Conservation (phyloP, 495 filamentous ascomycete genomes). For the Thermothielavioides terrestris region DNA sequence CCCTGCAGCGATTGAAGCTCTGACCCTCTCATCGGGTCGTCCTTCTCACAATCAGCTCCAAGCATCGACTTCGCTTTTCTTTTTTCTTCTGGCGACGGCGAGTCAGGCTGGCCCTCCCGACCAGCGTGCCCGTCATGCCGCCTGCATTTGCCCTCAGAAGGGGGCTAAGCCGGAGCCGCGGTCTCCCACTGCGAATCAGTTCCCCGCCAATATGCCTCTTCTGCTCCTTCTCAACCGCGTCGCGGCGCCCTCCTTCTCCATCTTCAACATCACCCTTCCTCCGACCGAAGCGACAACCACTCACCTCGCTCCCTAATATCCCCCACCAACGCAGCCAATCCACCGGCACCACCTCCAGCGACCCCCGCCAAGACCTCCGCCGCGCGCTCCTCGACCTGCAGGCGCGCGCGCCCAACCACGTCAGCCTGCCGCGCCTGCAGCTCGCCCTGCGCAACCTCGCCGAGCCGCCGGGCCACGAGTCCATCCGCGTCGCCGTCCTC, state of each 20-base stretch:
- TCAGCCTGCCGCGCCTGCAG: slow-evolving; percentile 68
- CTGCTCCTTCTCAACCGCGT: slow-evolving; percentile 30
- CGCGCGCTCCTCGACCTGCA: slow-evolving; percentile 53
- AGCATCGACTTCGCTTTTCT: background rate
- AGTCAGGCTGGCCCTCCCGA: background rate
- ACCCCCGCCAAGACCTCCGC: slow-evolving; percentile 47
- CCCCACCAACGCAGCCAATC: slow-evolving; percentile 13
- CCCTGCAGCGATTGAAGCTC: background rate
- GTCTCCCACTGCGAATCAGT: background rate
- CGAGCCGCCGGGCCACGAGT: slow-evolving; percentile 47
- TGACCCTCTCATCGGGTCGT: background rate
- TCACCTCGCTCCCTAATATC: background rate
- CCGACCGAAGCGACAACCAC: background rate
- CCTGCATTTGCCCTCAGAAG: slow-evolving; percentile 25
- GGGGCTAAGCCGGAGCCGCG: slow-evolving; percentile 14
- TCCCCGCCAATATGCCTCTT: slow-evolving; percentile 34
- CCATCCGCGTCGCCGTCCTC: slow-evolving; percentile 63
- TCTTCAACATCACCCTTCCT: background rate
- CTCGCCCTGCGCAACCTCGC: slow-evolving; percentile 72
- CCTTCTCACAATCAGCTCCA: slow-evolving; percentile 9
- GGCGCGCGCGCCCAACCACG: slow-evolving; percentile 51
- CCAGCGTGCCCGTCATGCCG: slow-evolving; percentile 21
- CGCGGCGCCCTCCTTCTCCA: slow-evolving; percentile 3
- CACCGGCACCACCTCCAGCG: slow-evolving; percentile 5
- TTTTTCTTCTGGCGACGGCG: too few species aligned